These are phyloP conservation scores for Sphaceloma murrayae DNA, from an alignment of 2,329 filamentous ascomycete genomes.

Conservation along the genomic window DNA sequence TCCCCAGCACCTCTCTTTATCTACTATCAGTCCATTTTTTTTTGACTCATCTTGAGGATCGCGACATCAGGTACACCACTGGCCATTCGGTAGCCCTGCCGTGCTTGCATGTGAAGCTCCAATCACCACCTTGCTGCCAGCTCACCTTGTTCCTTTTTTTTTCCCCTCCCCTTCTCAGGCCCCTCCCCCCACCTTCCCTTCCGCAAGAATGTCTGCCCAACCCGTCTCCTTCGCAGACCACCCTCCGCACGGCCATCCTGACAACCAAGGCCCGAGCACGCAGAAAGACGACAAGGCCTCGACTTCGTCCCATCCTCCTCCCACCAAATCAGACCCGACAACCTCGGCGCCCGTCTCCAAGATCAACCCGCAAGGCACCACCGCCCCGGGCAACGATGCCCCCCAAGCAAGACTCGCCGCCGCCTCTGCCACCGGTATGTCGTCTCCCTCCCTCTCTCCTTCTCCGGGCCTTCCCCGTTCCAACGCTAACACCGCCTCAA, in stretches of 20 bases:
- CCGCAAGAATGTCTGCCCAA: constrained; percentile 24
- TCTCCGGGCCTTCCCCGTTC: no score
- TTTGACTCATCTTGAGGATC: constrained; percentile 13
- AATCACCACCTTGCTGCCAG: constrained; percentile 14
- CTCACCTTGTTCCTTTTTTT: constrained; percentile 7
- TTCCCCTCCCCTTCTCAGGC: constrained; percentile 13
- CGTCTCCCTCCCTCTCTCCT: no score
- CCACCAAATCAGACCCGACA: constrained; percentile 28
- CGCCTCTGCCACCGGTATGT: constrained; percentile 41
- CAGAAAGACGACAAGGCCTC: constrained; percentile 24
- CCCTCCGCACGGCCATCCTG: constrained; percentile 26
- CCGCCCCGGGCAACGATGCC: constrained; percentile 28
- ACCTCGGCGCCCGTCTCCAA: constrained; percentile 19
- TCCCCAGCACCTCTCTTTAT: constrained; percentile 5
- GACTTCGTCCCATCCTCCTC: constrained; percentile 27
- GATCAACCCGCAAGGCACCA: constrained; percentile 20
- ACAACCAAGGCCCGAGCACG: constrained; percentile 23
- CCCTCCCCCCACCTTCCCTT: constrained; percentile 11
- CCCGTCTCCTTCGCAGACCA: constrained; percentile 23
- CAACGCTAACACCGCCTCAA: no score
- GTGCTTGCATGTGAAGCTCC: constrained; percentile 15
- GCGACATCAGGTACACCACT: constrained; percentile 6
- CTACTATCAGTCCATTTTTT: no score
- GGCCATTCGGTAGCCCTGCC: constrained; percentile 6
- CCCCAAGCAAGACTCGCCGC: constrained; percentile 41